Evolutionary conservation across 2,329 filamentous ascomycete species (phyloP).

Genomic region (Colletotrichum tabaci): DNA sequence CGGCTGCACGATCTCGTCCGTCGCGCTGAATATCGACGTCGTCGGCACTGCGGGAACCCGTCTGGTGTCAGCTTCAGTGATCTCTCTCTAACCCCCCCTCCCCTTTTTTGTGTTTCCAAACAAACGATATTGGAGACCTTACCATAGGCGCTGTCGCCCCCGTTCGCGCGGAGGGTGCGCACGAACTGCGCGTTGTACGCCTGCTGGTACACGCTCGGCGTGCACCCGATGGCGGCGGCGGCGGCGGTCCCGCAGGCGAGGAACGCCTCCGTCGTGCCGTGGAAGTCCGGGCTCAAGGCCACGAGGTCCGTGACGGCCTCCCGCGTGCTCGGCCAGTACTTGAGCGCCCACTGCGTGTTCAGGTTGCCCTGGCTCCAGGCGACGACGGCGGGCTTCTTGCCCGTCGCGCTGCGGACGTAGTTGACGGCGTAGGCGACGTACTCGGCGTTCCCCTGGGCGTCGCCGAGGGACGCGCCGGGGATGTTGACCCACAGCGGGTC

Average conservation of each 20-base stretch:
- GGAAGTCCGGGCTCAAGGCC: slow-evolving; percentile 66
- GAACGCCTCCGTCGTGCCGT: slow-evolving; percentile 43
- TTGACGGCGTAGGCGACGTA: slow-evolving; percentile 72
- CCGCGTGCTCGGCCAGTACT: slow-evolving; percentile 69
- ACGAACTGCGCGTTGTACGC: slow-evolving; percentile 60
- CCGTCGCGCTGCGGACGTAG: slow-evolving; percentile 62
- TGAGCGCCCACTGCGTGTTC: slow-evolving; percentile 69
- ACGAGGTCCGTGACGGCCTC: slow-evolving; percentile 63
- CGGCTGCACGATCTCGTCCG: slow-evolving; percentile 68
- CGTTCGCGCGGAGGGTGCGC: slow-evolving; percentile 56
- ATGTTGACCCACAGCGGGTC: slow-evolving; percentile 72
- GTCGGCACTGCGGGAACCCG: slow-evolving; percentile 58
- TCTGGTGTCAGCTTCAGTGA: not conserved
- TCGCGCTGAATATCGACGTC: slow-evolving; percentile 65
- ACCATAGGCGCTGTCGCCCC: slow-evolving; percentile 64
- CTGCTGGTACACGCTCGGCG: slow-evolving; percentile 63
- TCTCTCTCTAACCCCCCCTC: too few relatives aligned
- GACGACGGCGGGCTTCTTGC: slow-evolving; percentile 59
- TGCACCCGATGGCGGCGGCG: slow-evolving; percentile 20
- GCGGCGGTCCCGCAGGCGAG: slow-evolving; percentile 7
- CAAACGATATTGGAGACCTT: not conserved
- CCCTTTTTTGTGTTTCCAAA: too few relatives aligned
- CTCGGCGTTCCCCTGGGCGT: slow-evolving; percentile 67
- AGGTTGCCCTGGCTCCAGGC: slow-evolving; percentile 70
- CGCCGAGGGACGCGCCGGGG: slow-evolving; percentile 60